A percentile compares a stretch with the other conserved stretches of the same genome.
Conservation (phyloP, 768 basidiomycete genomes). For the Pisolithus marmoratus region DNA sequence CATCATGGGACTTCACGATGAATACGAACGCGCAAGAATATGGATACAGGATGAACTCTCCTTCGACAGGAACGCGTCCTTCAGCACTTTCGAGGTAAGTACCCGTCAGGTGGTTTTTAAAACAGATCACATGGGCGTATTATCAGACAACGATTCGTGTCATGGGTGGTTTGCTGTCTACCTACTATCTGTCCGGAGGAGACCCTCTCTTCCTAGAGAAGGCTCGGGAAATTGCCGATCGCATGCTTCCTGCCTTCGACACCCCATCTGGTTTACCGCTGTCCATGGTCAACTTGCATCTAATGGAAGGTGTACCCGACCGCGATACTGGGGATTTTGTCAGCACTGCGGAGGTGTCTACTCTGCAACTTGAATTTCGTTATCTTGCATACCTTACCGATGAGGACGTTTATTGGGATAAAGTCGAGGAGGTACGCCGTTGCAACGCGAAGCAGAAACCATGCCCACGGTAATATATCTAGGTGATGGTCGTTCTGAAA, state of each 20-base stretch:
- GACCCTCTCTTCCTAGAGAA: slow-evolving; percentile 69
- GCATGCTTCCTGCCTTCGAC: slow-evolving; percentile 80
- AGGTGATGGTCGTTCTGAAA: slow-evolving; percentile 72
- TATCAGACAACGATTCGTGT: slow-evolving; percentile 85
- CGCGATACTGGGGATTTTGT: slow-evolving; percentile 54
- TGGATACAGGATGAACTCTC: slow-evolving; percentile 70
- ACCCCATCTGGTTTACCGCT: slow-evolving; percentile 77
- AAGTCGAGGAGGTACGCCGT: slow-evolving; percentile 57
- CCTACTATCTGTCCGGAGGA: slow-evolving; percentile 68
- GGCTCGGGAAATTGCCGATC: slow-evolving; percentile 78
- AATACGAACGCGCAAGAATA: slow-evolving; percentile 67
- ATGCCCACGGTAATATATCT: slow-evolving; percentile 2
- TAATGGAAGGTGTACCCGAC: slow-evolving; percentile 54
- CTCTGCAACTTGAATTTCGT: slow-evolving; percentile 85
- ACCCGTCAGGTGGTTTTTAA: background rate
- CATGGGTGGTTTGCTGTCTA: slow-evolving; percentile 84
- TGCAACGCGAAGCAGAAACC: background rate
- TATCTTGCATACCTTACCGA: slow-evolving; percentile 80
- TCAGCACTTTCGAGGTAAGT: slow-evolving; percentile 88
- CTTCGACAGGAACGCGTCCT: slow-evolving; percentile 73
- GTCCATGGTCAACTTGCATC: slow-evolving; percentile 71
- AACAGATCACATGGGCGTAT: slow-evolving; percentile 4
- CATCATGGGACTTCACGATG: slow-evolving; percentile 75
- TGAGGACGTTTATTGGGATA: slow-evolving; percentile 75
- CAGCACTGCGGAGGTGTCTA: slow-evolving; percentile 83